Evolutionary conservation across 2,329 filamentous ascomycete species (phyloP).

Genomic region (Colletotrichum eremochloae): DNA sequence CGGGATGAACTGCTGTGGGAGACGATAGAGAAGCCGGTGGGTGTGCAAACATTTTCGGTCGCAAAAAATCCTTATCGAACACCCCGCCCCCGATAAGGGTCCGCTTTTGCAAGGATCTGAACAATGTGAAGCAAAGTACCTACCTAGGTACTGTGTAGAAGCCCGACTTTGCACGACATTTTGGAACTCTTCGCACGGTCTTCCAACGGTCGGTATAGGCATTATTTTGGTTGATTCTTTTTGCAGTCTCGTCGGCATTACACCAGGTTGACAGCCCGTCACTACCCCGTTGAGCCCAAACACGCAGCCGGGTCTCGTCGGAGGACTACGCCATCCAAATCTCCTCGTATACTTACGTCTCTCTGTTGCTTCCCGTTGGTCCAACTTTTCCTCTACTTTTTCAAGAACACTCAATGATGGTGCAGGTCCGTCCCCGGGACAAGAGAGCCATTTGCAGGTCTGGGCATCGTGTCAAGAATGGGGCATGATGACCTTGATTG

Average conservation of each 20-base stretch:
- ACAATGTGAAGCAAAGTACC: no score
- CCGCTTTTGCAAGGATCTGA: slow-evolving; percentile 15
- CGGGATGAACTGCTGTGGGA: slow-evolving; percentile 39
- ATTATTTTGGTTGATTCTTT: no score
- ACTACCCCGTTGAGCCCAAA: no score
- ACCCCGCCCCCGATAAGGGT: slow-evolving; percentile 42
- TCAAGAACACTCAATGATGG: no score
- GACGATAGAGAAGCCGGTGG: slow-evolving; percentile 28
- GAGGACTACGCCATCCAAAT: no score
- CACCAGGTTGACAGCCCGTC: no score
- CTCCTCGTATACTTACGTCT: no score
- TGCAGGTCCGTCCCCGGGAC: background rate
- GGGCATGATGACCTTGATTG: background rate
- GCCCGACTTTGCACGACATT: background rate
- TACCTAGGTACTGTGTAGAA: background rate
- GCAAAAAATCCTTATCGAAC: slow-evolving; percentile 43
- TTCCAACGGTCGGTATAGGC: background rate
- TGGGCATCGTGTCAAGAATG: background rate
- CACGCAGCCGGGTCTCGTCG: no score
- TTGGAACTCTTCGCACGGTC: background rate
- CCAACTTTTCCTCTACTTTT: no score
- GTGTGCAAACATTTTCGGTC: slow-evolving; percentile 40
- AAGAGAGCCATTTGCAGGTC: background rate
- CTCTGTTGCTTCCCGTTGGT: no score
- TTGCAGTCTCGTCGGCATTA: no score